Evolutionary conservation across 495 filamentous ascomycete genomes (phyloP), one percentile per base, ranked within the genome.

Genomic region (Talaromyces proteolyticus): DNA sequence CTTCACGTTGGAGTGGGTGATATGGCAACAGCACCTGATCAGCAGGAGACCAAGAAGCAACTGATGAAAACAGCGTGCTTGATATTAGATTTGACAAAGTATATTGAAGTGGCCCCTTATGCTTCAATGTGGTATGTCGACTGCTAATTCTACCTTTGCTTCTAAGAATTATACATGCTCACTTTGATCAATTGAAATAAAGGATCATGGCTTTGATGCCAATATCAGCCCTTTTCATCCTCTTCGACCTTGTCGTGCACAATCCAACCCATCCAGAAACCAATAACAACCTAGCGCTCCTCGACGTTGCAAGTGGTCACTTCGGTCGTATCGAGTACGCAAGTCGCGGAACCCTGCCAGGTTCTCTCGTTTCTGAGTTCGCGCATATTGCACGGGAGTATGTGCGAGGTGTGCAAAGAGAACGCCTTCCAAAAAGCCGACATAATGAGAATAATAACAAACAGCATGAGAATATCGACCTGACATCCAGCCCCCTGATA

Each of bases 201-300:
- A 29, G 25, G 25, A 29, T 29, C 12, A 29, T 29, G 25, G 25
- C 25, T 6, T 29, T 29, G 25, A 58, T 66, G 2, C 64, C 64
- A 12, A 50, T 67, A 12, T 54, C 61, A 5, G 55, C 58, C 16
- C 54, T 67, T 11, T 64, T 67, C 38, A 61, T 69, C 29, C 52
- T 69, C 14, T 69, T 69, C 24, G 64, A 69, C 37, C 49, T 66
- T 5, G 63, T 69, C 2, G 56, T 69, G 21, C 60, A 66, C 42
- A 66, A 69, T 43, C 60, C 60, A 3, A 55, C 50, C 24, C 60
- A 66, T 42, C 49, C 53, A 22, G 62, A 65, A 36, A 64, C 64
- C 0, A 54, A 37, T 17, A 57, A 55, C 8, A 69, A 63, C 43
- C 39, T 69, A 8, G 60, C 60, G 20, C 54, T 69, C 18, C 55